Evolutionary conservation across 148 eudicot species (phyloP), one percentile per base, ranked within the genome.

Genomic region (Chenopodium quinoa): DNA sequence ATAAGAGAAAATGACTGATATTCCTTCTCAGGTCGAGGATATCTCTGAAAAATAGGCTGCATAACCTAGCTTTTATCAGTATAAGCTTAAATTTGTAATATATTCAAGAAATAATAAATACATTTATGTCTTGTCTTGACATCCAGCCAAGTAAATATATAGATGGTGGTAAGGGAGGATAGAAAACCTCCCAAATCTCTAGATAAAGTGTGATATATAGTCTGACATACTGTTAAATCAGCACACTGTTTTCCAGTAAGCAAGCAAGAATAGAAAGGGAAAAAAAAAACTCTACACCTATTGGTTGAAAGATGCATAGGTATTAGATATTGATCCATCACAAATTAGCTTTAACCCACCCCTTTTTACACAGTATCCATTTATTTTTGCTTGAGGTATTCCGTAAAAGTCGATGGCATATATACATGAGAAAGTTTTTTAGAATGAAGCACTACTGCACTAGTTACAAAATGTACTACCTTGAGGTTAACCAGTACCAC

Each of bases 1-100:
- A 94, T 88, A 63, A 95, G 93, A 82, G 98, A 95, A 83, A 95
- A 95, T 34, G 98, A 95, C 85, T 95, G 98, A 85, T 95, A 95
- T 85, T 95, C 98, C 85, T 95, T 95, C 91, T 95, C 98, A 20
- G 98, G 98, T 74, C 97, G 91, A 40, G 98, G 98, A 84, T 92
- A 80, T 86, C 98, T 88, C 87, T 93, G 98, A 84, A 95, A 95
- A 75, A 95, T 95, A 84, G 97, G 97, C 98, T 95, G 87, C 87
- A 85, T 67, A 81, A 48, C 4, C 44, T 17, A 65, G 64, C 32
- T 67, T 67, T 37, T 16, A 54, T 81, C 71, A 85, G 69, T 74
- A 78, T 47, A 73, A 66, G 76, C 71, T 78, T 27, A 58, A 40
- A 71, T 31, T 5, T 81, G 14, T 9, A 19, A 68, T 37, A 67